Percentiles rank a stretch among this genome's conserved stretches.
Evolutionary conservation across 2,329 filamentous ascomycete genomes (phyloP).

Genomic region (Colletotrichum navitas): DNA sequence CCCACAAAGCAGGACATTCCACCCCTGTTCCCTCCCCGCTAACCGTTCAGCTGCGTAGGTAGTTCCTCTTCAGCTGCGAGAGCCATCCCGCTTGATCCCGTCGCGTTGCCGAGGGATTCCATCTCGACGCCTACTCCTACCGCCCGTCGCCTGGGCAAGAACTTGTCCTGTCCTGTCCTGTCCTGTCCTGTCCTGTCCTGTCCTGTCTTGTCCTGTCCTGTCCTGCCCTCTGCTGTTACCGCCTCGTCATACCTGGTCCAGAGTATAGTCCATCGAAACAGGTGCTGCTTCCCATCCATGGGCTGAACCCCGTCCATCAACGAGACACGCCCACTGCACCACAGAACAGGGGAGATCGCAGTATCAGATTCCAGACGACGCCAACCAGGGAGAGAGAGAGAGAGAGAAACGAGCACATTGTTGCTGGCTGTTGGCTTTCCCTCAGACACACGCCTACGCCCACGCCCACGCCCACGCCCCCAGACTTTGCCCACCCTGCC

Average conservation of each 20-base stretch:
- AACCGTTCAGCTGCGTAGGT: neutral
- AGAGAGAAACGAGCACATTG: conserved; percentile 5
- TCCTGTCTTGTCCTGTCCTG: neutral
- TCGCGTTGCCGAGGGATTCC: conserved; percentile 5
- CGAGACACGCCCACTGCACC: neutral
- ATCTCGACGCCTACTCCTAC: conserved; percentile 3
- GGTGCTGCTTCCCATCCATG: neutral
- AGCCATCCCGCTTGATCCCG: conserved; percentile 6
- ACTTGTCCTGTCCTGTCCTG: neutral
- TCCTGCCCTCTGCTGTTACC: neutral
- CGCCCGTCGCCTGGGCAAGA: neutral
- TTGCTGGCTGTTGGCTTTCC: neutral
- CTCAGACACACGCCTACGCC: neutral
- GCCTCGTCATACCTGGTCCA: neutral
- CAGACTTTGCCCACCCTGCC: conserved; percentile 19
- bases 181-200: neutral
- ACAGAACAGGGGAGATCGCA: neutral
- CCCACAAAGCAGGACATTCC: neutral
- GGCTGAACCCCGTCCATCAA: neutral
- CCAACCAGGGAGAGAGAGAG: neutral
- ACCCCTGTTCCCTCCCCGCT: neutral
- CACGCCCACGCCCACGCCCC: neutral
- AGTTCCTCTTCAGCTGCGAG: neutral
- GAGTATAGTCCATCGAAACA: neutral
- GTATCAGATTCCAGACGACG: conserved; percentile 6